Evolutionary conservation across 2,329 filamentous ascomycete genomes (phyloP).

Genomic region (Colletotrichum sp.): DNA sequence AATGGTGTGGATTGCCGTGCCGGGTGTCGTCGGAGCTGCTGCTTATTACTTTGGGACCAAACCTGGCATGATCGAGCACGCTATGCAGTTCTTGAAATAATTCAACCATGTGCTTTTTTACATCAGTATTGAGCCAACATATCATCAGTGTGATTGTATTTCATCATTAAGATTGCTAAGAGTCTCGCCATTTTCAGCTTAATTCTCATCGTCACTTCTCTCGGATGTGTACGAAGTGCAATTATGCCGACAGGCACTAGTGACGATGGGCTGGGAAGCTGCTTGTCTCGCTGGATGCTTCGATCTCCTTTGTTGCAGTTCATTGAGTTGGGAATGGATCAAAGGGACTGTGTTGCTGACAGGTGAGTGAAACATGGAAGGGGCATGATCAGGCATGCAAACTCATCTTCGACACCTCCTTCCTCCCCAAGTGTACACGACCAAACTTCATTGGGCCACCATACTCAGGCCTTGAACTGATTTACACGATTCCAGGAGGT

Average conservation of each 20-base stretch:
- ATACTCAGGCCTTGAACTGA: background rate
- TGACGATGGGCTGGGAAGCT: background rate
- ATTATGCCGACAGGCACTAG: background rate
- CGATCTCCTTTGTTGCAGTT: background rate
- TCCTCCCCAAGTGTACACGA: background rate
- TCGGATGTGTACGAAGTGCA: no score
- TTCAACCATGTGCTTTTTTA: background rate
- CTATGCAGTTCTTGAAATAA: background rate
- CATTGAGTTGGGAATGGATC: fast-evolving
- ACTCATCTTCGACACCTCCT: background rate
- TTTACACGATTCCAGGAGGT: background rate
- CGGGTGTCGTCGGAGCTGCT: background rate
- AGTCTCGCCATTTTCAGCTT: no score
- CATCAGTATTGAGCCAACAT: background rate
- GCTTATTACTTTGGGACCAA: background rate
- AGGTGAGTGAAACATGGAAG: background rate
- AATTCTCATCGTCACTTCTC: no score
- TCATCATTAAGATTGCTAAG: no score
- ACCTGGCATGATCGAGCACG: background rate
- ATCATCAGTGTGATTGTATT: no score
- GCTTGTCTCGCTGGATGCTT: background rate
- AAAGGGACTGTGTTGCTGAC: background rate
- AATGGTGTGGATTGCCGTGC: background rate
- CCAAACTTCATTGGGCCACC: background rate
- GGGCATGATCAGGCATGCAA: background rate